These are phyloP conservation scores for Ulmus americana DNA, from an alignment of 331 rosid genomes.

Conservation along the genomic window DNA sequence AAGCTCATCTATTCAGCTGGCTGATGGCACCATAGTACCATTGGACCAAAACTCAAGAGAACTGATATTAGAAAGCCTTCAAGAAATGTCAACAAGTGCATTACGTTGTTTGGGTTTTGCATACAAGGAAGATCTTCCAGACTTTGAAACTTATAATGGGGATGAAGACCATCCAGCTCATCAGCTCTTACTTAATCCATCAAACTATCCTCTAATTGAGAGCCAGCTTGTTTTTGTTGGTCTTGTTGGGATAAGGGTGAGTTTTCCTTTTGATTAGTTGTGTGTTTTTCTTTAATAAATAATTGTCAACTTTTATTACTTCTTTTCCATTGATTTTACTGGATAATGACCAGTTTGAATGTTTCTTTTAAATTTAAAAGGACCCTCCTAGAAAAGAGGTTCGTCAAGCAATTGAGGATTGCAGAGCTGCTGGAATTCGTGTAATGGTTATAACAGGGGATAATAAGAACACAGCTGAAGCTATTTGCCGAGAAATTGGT, in stretches of 20 bases:
- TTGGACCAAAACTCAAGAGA: constrained; percentile 29
- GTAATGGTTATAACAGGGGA: constrained; percentile 89
- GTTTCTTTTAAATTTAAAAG: constrained; percentile 19
- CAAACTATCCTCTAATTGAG: constrained; percentile 26
- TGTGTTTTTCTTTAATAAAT: not conserved
- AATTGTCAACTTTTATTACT: too few relatives aligned
- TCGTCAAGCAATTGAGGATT: constrained; percentile 65
- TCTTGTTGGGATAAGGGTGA: constrained; percentile 44
- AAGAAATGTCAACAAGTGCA: constrained; percentile 41
- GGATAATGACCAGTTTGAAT: too few relatives aligned
- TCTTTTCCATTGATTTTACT: too few relatives aligned
- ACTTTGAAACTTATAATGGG: constrained; percentile 31
- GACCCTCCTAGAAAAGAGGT: constrained; percentile 91
- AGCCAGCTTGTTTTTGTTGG: constrained; percentile 40
- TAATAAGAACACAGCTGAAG: constrained; percentile 82
- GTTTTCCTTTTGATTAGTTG: constrained; percentile 9
- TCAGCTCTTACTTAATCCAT: constrained; percentile 24
- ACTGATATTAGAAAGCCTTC: constrained; percentile 27
- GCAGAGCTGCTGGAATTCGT: constrained; percentile 84
- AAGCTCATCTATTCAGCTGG: constrained; percentile 21
- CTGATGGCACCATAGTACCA: constrained; percentile 20
- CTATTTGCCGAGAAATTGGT: constrained; percentile 79
- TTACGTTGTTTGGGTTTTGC: constrained; percentile 49
- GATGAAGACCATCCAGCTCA: constrained; percentile 50
- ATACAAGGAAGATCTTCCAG: constrained; percentile 36